A percentile compares a stretch with the other conserved stretches of the same genome.
Conservation (phyloP, 345 rosid genomes). For the Rhodamnia rubescens region DNA sequence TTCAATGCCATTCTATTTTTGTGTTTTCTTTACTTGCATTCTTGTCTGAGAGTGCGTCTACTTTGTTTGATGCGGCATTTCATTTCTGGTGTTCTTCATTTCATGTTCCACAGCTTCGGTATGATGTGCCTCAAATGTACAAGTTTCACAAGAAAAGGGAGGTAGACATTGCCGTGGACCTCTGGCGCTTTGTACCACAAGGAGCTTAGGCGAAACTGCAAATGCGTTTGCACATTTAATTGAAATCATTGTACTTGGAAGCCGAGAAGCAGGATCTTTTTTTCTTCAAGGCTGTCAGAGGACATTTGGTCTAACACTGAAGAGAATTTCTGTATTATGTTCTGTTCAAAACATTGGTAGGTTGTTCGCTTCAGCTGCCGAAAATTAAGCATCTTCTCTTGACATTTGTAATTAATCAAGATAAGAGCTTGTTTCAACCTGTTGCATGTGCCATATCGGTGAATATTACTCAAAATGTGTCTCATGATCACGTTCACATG, state of each 20-base stretch:
- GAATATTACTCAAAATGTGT: neutral
- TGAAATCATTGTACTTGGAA: neutral
- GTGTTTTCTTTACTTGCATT: neutral
- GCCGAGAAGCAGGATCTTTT: neutral
- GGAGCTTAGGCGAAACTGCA: neutral
- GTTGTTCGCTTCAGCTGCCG: neutral
- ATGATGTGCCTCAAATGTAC: conserved; percentile 68
- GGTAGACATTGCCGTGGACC: conserved; percentile 87
- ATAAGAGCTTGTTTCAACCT: neutral
- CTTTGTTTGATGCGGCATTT: neutral
- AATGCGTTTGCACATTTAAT: neutral
- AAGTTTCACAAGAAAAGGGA: conserved; percentile 82
- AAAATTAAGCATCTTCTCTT: neutral
- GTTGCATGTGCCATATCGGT: neutral
- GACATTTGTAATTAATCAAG: neutral
- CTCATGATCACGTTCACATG: neutral
- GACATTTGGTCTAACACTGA: neutral
- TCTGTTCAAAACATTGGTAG: neutral
- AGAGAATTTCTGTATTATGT: neutral
- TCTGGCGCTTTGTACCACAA: conserved; percentile 81
- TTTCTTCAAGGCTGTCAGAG: neutral
- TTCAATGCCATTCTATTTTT: neutral
- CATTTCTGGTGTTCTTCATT: neutral
- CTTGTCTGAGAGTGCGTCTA: neutral
- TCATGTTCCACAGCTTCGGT: conserved; percentile 46